phyloP scores from a whole-genome alignment of 345 rosid genomes.

The Diplotaxis tenuifolia region DNA sequence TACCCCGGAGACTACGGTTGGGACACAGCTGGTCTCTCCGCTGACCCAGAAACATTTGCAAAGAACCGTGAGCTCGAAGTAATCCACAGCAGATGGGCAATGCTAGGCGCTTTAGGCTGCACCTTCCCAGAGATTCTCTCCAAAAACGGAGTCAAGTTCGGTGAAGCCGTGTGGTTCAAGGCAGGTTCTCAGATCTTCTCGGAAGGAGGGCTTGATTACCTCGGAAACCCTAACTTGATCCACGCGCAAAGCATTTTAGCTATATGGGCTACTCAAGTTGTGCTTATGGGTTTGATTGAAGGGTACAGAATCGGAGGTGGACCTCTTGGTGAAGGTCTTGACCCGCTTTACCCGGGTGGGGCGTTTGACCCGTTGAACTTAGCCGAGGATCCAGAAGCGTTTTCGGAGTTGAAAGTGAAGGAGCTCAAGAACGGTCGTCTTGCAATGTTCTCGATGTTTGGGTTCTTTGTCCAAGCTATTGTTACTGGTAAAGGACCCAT shows the following conservation, averaged over 20 bases:
- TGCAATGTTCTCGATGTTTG: conserved; percentile 54
- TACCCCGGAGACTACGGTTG: conserved; percentile 56
- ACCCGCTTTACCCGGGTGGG: conserved; percentile 51
- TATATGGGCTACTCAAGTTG: conserved; percentile 46
- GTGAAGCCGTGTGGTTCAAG: conserved; percentile 55
- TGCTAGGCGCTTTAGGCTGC: conserved; percentile 49
- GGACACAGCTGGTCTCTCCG: conserved; percentile 53
- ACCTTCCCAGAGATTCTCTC: conserved; percentile 52
- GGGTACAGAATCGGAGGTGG: conserved; percentile 54
- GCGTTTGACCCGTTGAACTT: conserved; percentile 53
- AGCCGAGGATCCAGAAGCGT: conserved; percentile 50
- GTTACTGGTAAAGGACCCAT: conserved; percentile 50
- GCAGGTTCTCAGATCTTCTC: conserved; percentile 51
- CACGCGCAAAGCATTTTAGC: conserved; percentile 56
- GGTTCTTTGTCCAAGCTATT: conserved; percentile 54
- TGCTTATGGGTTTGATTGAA: conserved; percentile 48
- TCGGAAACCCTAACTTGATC: conserved; percentile 47
- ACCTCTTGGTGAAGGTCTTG: conserved; percentile 51
- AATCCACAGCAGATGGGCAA: conserved; percentile 52
- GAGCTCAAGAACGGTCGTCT: conserved; percentile 50
- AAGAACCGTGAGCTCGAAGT: conserved; percentile 52
- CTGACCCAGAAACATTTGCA: conserved; percentile 54
- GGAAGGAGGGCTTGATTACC: conserved; percentile 44
- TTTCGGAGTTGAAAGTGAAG: conserved; percentile 48
- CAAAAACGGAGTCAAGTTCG: conserved; percentile 50